Evolutionary conservation across 2,329 filamentous ascomycete genomes (phyloP), one percentile per base, ranked within the genome.

Genomic region (Exophiala spinifera): DNA sequence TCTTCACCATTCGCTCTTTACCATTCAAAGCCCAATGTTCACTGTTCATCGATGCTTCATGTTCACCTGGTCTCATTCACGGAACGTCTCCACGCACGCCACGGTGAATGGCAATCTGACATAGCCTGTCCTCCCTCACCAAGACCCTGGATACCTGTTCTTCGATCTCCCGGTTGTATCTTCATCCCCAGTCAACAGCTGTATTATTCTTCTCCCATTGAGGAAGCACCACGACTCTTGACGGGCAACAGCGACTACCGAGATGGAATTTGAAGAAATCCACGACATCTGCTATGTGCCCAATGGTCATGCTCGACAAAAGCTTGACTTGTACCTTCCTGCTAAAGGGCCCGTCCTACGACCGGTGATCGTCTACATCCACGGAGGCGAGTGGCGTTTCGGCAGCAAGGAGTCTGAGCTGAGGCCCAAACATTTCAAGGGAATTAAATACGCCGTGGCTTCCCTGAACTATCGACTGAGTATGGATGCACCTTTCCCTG

Each of bases 311-410:
- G n/a, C 7, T 7, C 39, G 48, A 17, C 52, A 55, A 37, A 49
- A 46, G 31, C 55, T 58, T 7, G 52, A 58, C 20, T 44, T 58
- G 13, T 58, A 51, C 23, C 46, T 58, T 19, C 55, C 52, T n/a
- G 15, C 15, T 17, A 21, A 40, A 39, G 14, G 11, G 7, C 17
- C 39, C 28, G 46, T 10, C 34, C 10, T 19, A 36, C 42, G 46
- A 19, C 55, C 55, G n/a, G 20, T 58, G 25, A 40, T 55, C 13
- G 36, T 58, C 46, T 58, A 58, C 43, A 55, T 58, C 15, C 55
- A 55, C 25, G 48, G 52, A 20, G 55, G 53, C 4, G 48, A 36
- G 15, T 58, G 46, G 36, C 28, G 36, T n/a, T 47, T 48, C 20
- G 53, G 53, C 15, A 40, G 13, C 28, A 56, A 56, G 42, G 34